These are phyloP conservation scores for Annona squamosa DNA, from an alignment of 164 flowering plant species.

Conservation along the genomic window DNA sequence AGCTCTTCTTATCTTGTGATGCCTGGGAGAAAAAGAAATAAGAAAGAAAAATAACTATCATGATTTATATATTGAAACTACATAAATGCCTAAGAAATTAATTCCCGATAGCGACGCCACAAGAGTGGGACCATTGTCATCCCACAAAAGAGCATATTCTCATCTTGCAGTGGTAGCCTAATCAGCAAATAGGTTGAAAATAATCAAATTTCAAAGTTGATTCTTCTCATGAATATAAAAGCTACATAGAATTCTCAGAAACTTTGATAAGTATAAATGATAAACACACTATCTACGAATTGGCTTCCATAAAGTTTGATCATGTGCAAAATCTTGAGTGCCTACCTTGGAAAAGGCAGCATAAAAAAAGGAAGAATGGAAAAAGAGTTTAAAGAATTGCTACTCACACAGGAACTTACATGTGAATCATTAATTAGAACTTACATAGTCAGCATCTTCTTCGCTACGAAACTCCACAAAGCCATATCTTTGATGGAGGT, in stretches of 20 bases:
- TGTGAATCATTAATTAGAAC: no score
- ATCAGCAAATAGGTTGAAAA: no score
- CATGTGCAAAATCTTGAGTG: slow-evolving; percentile 95
- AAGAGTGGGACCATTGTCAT: no score
- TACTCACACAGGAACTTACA: background rate
- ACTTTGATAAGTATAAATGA: background rate
- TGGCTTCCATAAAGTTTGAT: slow-evolving; percentile 95
- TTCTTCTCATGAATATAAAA: no score
- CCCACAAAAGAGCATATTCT: no score
- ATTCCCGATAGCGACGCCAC: no score
- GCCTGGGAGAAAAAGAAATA: slow-evolving; percentile 51
- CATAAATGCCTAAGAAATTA: background rate
- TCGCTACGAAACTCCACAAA: slow-evolving; percentile 95
- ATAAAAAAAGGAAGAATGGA: background rate
- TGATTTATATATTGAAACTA: background rate
- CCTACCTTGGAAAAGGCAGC: slow-evolving; percentile 38
- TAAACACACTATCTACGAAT: slow-evolving; percentile 80
- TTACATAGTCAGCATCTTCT: slow-evolving; percentile 98
- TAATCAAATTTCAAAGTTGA: no score
- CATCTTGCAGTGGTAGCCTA: no score
- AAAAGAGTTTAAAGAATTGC: background rate
- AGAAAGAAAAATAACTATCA: slow-evolving; percentile 1
- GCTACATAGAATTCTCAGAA: background rate
- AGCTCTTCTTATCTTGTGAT: slow-evolving; percentile 98
- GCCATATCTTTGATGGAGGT: slow-evolving; percentile 95